phyloP scores from a whole-genome alignment of 2,329 filamentous ascomycete species.

The Aquanectria penicillioides region DNA sequence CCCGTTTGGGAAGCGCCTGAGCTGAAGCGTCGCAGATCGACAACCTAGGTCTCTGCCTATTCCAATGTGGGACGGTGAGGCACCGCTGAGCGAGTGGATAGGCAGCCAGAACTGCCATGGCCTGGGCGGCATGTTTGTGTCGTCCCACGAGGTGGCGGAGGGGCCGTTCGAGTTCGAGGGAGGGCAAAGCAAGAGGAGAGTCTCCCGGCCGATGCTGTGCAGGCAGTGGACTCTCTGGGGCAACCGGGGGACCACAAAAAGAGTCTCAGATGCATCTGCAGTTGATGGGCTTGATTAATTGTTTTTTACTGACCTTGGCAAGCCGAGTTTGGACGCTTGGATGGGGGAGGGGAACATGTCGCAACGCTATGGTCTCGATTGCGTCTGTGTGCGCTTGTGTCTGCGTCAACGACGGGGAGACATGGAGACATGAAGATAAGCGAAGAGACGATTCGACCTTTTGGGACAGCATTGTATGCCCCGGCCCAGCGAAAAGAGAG shows the following conservation, averaged over 20 bases:
- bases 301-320: neutral
- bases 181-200: too few relatives aligned
- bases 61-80: neutral
- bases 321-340: constrained; percentile 10
- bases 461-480: too few relatives aligned
- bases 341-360: constrained; percentile 6
- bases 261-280: constrained; percentile 11
- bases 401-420: neutral
- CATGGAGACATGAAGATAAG: neutral
- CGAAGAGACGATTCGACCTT: too few relatives aligned
- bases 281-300: neutral
- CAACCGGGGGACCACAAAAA: neutral
- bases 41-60: neutral
- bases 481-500: neutral
- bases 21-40: neutral
- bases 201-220: too few relatives aligned
- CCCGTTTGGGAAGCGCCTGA: neutral
- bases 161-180: neutral
- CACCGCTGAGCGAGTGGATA: neutral
- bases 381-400: neutral
- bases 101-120: too few relatives aligned
- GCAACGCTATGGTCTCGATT: neutral
- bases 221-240: too few relatives aligned
- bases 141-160: constrained; percentile 13
- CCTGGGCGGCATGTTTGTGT: too few relatives aligned